phyloP scores from a whole-genome alignment of 2,329 filamentous ascomycete genomes.

The Fusarium lateritium region DNA sequence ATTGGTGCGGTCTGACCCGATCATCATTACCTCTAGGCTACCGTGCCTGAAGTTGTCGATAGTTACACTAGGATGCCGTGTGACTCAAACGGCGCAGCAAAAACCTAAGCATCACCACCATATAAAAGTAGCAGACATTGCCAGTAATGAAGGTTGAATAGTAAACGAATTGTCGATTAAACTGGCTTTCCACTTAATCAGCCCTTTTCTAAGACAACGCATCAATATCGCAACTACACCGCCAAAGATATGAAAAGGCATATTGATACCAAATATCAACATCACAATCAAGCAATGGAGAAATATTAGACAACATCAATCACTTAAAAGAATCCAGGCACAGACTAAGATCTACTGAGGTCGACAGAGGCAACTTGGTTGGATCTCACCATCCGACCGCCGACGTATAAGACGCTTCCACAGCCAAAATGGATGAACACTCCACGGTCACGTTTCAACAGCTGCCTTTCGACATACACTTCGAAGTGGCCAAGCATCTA shows the following conservation, averaged over 20 bases:
- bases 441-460: conserved; percentile 3
- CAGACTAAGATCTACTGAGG: no score
- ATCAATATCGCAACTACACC: neutral
- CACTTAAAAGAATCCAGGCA: no score
- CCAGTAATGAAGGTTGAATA: neutral
- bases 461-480: conserved; percentile 41
- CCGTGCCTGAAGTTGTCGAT: conserved; percentile 1
- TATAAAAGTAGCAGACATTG: neutral
- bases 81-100: conserved; percentile 19
- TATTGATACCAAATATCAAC: neutral
- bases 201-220: neutral
- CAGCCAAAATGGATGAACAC: conserved; percentile 20
- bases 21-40: conserved; percentile 19
- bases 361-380: no score
- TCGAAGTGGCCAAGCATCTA: conserved; percentile 26
- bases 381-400: neutral
- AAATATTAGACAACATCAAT: no score
- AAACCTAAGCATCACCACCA: neutral
- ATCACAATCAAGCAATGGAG: no score
- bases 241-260: neutral
- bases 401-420: neutral
- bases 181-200: no score
- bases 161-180: neutral
- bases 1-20: neutral
- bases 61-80: conserved; percentile 10